A percentile compares a stretch with the other conserved stretches of the same genome.
phyloP scores from a whole-genome alignment of 2,329 filamentous ascomycete species.

The Geoglossum cookeanum region DNA sequence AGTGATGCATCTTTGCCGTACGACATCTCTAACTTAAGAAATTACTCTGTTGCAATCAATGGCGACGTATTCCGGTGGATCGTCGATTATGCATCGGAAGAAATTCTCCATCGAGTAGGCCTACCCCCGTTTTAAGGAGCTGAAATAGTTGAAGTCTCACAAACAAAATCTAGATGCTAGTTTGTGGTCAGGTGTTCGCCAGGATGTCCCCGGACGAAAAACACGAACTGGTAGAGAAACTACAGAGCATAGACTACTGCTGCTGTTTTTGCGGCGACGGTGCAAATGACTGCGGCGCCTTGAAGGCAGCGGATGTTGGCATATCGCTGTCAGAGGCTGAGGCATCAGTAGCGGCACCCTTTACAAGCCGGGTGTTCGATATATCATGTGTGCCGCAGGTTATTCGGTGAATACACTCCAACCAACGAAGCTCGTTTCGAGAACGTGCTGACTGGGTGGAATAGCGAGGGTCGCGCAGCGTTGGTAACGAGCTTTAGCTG shows the following conservation, averaged over 20 bases:
- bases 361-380: constrained; percentile 88
- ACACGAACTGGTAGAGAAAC: constrained; percentile 88
- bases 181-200: constrained; percentile 81
- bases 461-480: constrained; percentile 74
- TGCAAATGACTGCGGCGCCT: constrained; percentile 88
- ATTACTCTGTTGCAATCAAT: constrained; percentile 76
- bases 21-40: constrained; percentile 59
- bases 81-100: constrained; percentile 71
- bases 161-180: constrained; percentile 47
- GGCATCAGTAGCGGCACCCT: constrained; percentile 93
- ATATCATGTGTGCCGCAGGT: constrained; percentile 89
- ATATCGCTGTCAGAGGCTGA: constrained; percentile 95
- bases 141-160: constrained; percentile 6
- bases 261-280: constrained; percentile 94
- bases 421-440: constrained; percentile 5
- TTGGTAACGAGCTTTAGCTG: constrained; percentile 98
- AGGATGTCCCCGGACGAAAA: constrained; percentile 99
- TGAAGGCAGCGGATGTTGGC: constrained; percentile 93
- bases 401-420: constrained; percentile 42
- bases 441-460: constrained; percentile 7
- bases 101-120: constrained; percentile 49
- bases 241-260: constrained; percentile 90
- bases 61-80: constrained; percentile 96
- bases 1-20: constrained; percentile 71
- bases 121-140: neutral